Evolutionary conservation across 495 filamentous ascomycete species (phyloP).

Genomic region (Xylaria flabelliformis): DNA sequence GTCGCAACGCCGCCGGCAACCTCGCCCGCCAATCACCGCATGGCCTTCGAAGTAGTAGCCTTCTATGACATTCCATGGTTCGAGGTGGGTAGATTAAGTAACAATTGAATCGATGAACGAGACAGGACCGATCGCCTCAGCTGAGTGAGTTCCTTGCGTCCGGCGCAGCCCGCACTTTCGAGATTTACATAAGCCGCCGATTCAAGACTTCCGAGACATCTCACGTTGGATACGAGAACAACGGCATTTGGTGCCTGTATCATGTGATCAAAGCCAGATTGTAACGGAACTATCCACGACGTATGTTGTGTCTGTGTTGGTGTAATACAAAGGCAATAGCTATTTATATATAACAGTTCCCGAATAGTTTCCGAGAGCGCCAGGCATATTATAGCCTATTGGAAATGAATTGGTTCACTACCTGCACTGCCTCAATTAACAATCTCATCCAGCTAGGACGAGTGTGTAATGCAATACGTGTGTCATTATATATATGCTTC

Average conservation of each 20-base stretch:
- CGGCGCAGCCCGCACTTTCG: background rate
- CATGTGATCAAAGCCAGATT: background rate
- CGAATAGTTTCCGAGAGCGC: background rate
- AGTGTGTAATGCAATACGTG: background rate
- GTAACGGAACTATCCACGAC: background rate
- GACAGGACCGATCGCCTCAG: background rate
- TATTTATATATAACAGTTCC: background rate
- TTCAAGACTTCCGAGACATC: background rate
- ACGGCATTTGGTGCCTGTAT: background rate
- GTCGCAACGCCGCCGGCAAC: conserved; percentile 10
- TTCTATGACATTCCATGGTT: background rate
- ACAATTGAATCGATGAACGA: background rate
- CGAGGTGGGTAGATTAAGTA: background rate
- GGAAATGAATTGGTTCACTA: background rate
- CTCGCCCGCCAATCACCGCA: background rate
- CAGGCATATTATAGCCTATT: background rate
- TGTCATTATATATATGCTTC: conserved; percentile 3
- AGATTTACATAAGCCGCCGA: background rate
- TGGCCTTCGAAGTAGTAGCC: background rate
- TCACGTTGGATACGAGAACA: conserved; percentile 8
- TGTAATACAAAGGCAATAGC: background rate
- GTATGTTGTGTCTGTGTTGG: background rate
- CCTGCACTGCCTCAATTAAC: background rate
- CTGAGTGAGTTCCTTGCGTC: background rate
- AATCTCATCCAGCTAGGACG: conserved; percentile 7